Percentiles rank a stretch among this genome's conserved stretches.
Evolutionary conservation across 1,284 basidiomycete species (phyloP).

Genomic region (Ceratobasidium sp.): DNA sequence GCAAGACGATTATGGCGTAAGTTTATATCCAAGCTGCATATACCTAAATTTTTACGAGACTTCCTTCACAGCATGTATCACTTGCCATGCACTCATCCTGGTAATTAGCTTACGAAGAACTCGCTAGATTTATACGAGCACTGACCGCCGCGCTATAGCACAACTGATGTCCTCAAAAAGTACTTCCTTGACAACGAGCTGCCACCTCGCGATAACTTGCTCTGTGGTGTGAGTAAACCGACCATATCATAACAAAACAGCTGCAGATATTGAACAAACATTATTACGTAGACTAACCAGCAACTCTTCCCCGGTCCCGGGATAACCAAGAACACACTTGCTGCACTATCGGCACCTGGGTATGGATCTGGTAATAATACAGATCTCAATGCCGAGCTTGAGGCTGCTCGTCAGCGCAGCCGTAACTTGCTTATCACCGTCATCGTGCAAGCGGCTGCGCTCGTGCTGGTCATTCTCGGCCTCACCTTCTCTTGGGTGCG

Average conservation of each 20-base stretch:
- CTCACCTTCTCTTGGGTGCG: neutral
- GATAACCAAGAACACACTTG: constrained; percentile 13
- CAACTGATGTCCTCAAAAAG: neutral
- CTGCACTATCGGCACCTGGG: neutral
- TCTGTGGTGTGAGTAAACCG: constrained; percentile 19
- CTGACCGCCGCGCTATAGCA: neutral
- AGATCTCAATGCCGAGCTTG: neutral
- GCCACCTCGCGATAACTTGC: neutral
- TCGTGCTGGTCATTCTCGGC: neutral
- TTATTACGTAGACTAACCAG: constrained; percentile 26
- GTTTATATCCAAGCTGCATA: neutral
- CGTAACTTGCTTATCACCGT: constrained; percentile 7
- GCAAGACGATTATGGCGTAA: constrained; percentile 40
- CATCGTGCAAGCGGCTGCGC: constrained; percentile 4
- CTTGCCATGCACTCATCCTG: constrained; percentile 15
- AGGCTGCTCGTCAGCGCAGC: neutral
- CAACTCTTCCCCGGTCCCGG: constrained; percentile 25
- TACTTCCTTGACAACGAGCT: constrained; percentile 39
- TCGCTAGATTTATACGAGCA: neutral
- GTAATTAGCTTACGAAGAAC: too few species aligned
- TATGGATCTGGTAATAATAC: neutral
- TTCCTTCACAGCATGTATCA: neutral
- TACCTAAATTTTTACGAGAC: neutral
- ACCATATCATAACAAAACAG: neutral
- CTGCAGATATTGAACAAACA: neutral